Base-by-base conservation (phyloP, 306 rosid species). In the Glycine latifolia region DNA sequence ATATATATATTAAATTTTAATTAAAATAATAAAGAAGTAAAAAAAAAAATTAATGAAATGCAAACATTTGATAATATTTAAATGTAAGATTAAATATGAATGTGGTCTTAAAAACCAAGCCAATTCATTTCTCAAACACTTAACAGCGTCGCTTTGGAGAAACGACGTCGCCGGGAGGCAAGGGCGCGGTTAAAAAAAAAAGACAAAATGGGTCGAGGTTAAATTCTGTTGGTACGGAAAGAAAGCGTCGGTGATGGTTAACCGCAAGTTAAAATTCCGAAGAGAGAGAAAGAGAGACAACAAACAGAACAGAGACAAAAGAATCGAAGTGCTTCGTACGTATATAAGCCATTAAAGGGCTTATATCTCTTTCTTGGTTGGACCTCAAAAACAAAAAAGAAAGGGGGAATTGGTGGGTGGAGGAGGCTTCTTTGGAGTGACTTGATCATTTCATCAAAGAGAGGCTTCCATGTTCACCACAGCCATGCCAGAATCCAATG, bases 221-320 rank as follows among this genome's bases (percentile, higher is more conserved):
- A 66, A 72, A 67, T 53, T 81, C 79, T 26, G 87, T 79, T 87
- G 53, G 88, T 58, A 84, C 78, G 83, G 77, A 35, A 31, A 68
- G n/a, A 58, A 26, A 66, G 86, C 95, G 90, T 92, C 89, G 95
- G 94, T 86, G 89, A 84, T 84, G 84, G 94, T 86, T 82, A 87
- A 83, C 88, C 91, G 86, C 77, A 61, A 77, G 81, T 82, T 85
- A 71, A 85, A 75, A 75, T 55, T 6, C 11, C 5, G 20, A 52
- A 14, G 8, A 5, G 5, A 67, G 2, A 31, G 53, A 67, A 49
- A 1, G 13, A 10, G 31, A 26, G 31, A 26, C 31, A 26, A 26
- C 2, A 26, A 26, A 26, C 31, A 26, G 31, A 26, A 26, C 31
- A 26, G 31, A 26, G 31, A 26, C 31, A 26, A 26, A 26, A 26